Evolutionary conservation across 1,284 basidiomycete species (phyloP).

Genomic region (Ceratobasidium sp.): DNA sequence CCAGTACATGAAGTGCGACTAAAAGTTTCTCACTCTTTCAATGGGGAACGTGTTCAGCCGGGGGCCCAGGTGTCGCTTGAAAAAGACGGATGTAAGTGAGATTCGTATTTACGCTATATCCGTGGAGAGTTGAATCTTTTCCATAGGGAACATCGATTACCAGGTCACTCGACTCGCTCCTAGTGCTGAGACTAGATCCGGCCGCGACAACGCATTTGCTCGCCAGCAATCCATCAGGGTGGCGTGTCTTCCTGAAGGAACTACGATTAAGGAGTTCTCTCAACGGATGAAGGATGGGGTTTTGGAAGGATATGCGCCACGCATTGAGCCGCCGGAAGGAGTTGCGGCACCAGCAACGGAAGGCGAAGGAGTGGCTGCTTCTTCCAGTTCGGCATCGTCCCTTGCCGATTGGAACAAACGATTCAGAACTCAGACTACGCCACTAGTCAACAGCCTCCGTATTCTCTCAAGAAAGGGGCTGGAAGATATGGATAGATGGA

Average conservation of each 20-base stretch:
- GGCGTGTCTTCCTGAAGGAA: constrained; percentile 33
- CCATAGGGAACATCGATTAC: constrained; percentile 31
- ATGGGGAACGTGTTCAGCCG: constrained; percentile 15
- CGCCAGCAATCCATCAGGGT: constrained; percentile 33
- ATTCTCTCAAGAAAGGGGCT: constrained; percentile 31
- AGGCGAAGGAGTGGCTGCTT: neutral
- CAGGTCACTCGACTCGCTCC: constrained; percentile 9
- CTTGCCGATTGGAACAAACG: constrained; percentile 36
- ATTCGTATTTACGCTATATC: neutral
- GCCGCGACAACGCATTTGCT: constrained; percentile 18
- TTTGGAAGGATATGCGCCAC: constrained; percentile 34
- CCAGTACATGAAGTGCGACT: constrained; percentile 33
- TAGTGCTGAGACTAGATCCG: constrained; percentile 13
- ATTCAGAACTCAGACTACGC: constrained; percentile 28
- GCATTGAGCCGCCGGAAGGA: neutral
- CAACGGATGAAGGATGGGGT: constrained; percentile 32
- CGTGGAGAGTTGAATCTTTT: neutral
- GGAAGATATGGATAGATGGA: constrained; percentile 31
- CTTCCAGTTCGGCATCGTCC: neutral
- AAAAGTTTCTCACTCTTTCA: constrained; percentile 19
- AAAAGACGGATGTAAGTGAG: constrained; percentile 2
- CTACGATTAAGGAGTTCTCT: constrained; percentile 36
- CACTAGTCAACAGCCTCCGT: constrained; percentile 27
- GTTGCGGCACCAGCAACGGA: neutral
- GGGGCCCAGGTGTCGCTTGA: constrained; percentile 21